Evolutionary conservation across 306 rosid genomes (phyloP), one percentile per base, ranked within the genome.

Genomic region (Sechiopsis laciniata): DNA sequence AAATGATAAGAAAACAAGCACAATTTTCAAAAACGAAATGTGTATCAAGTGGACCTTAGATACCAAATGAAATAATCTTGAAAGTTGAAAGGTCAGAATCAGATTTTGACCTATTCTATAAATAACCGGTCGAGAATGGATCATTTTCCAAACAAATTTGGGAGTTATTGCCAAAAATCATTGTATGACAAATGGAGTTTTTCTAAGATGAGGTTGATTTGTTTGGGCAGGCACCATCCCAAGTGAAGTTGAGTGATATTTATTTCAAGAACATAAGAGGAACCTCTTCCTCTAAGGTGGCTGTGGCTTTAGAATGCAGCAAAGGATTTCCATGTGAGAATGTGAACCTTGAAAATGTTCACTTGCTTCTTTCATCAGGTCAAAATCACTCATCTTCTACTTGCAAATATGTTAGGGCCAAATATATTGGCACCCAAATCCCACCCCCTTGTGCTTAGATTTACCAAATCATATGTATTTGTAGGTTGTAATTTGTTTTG

Each of bases 341-440:
- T 73, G 67, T 84, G n/a, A 74, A 63, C 77, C 85, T 84, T 79
- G 88, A 84, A 77, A 70, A 84, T 82, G 84, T 84, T 72, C 85
- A 80, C 55, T 74, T 84, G 75, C 60, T 79, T 26, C 51, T 77
- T 26, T 73, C 81, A 9, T 72, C 86, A 17, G 79, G 86, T 15
- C 60, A 75, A 76, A 77, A 72, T 15, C 69, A 57, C 50, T 54
- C 84, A 29, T 82, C 86, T 78, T 79, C 88, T 8, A 77, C 78
- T 57, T 85, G 88, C 64, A 80, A 77, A 40, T 79, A 85, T 82
- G 88, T 85, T 51, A 82, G 68, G 69, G 88, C 88, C 69, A 82
- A 68, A 52, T 85, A 82, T 63, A 72, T 75, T 68, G 88, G 88
- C 81, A 80, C 84, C 77, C 88, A 82, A 85, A 73, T 85, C 73